phyloP scores from a whole-genome alignment of 768 basidiomycete species.

The Termitomyces sp. region DNA sequence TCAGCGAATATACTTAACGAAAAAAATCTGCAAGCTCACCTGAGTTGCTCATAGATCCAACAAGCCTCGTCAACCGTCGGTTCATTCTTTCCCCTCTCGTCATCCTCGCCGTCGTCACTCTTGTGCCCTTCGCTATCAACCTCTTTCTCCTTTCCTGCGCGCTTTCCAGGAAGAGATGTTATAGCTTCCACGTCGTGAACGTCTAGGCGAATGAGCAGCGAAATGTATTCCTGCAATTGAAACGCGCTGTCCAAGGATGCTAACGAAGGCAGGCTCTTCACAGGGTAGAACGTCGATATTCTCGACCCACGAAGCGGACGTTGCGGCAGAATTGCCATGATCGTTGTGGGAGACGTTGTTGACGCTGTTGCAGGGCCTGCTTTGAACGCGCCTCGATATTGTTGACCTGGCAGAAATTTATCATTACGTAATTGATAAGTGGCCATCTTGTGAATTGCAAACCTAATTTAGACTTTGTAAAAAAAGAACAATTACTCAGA shows the following conservation, averaged over 20 bases:
- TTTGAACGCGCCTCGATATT: background rate
- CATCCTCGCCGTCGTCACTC: constrained; percentile 18
- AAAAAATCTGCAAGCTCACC: constrained; percentile 25
- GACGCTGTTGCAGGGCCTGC: background rate
- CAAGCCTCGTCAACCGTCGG: constrained; percentile 73
- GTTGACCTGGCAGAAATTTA: constrained; percentile 10
- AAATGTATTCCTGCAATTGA: constrained; percentile 92
- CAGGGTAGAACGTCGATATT: constrained; percentile 75
- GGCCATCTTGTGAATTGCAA: background rate
- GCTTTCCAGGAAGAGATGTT: constrained; percentile 65
- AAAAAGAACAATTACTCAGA: background rate
- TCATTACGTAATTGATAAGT: constrained; percentile 7
- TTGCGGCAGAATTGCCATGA: constrained; percentile 42
- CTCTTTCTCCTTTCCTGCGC: constrained; percentile 26
- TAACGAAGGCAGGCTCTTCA: constrained; percentile 65
- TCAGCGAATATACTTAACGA: background rate
- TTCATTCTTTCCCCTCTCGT: constrained; percentile 38
- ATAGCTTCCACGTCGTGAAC: constrained; percentile 86
- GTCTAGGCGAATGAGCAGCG: constrained; percentile 77
- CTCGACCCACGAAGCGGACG: constrained; percentile 74
- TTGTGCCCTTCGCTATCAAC: constrained; percentile 24
- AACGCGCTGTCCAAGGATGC: constrained; percentile 85
- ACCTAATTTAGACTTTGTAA: background rate
- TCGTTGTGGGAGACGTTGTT: background rate
- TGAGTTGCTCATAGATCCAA: constrained; percentile 70